Conservation (phyloP, 2,329 filamentous ascomycete genomes). For the Xylaria sp. region DNA sequence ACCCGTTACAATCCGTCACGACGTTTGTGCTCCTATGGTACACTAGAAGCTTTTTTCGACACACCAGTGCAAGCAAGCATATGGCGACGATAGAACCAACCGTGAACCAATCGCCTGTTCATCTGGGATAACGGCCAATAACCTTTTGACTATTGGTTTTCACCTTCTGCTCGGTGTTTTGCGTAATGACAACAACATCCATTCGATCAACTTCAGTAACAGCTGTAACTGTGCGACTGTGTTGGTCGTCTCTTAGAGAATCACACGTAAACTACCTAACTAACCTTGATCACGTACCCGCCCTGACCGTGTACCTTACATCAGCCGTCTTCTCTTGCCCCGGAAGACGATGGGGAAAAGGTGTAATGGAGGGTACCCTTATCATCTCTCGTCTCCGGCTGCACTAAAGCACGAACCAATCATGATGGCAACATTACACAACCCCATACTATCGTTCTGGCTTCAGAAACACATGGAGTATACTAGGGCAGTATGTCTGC, state of each 20-base stretch:
- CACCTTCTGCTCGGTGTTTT: conserved; percentile 13
- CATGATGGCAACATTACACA: conserved; percentile 16
- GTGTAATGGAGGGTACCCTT: conserved; percentile 45
- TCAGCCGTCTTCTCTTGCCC: conserved; percentile 45
- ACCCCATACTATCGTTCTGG: conserved; percentile 25
- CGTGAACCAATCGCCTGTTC: conserved; percentile 1
- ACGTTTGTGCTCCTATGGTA: conserved; percentile 32
- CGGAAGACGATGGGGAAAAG: conserved; percentile 42
- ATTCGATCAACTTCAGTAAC: not conserved
- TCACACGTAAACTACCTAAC: conserved; percentile 15
- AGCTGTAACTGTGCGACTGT: not conserved
- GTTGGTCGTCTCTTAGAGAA: conserved; percentile 10
- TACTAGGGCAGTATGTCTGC: conserved; percentile 3
- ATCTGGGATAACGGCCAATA: not conserved
- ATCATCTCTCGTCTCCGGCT: conserved; percentile 38
- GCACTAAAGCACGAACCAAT: conserved; percentile 27
- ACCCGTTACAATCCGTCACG: conserved; percentile 33
- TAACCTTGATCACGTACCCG: conserved; percentile 37
- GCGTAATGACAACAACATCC: conserved; percentile 4
- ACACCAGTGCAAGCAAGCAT: conserved; percentile 15
- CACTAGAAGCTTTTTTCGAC: conserved; percentile 16
- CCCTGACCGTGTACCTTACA: conserved; percentile 49
- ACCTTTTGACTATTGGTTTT: not conserved
- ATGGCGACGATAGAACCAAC: conserved; percentile 4
- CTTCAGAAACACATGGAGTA: conserved; percentile 24